Base-by-base conservation (phyloP, 139 green algal genomes). In the Micromonas pusilla region DNA sequence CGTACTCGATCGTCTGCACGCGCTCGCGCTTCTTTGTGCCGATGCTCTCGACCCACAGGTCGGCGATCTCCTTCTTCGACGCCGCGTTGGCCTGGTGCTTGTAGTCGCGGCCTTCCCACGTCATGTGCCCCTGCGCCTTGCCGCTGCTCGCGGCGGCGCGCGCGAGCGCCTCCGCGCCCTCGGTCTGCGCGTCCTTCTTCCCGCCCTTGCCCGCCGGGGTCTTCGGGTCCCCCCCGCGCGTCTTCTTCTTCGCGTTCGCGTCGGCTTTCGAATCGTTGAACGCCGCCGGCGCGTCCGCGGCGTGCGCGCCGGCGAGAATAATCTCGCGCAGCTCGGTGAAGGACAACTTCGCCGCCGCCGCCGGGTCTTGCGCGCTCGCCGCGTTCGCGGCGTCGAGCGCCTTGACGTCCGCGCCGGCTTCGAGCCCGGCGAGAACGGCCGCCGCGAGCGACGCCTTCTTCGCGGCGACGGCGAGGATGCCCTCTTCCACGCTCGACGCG, bases 31-130 rank as follows among this genome's bases (percentile, higher is more conserved):
- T 9, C 28, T 9, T 70, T 6, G 9, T 20, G 9, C 63, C 28
- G 30, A 39, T 6, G 13, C 19, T 6, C 63, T 70, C 63, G 6
- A 70, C 63, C 63, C 63, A 39, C 13, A 70, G 63, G 9, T 36
- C 30, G 28, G 63, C 63, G 30, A 70, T 70, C 13, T 70, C 63
- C 63, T 70, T 70, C 63, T 70, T 36, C 13, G 9, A 20, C 9
- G 9, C 16, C 45, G 9, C 16, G 45, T 9, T 16, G 45, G 45
- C 45, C 9, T 16, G 9, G 45, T 9, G 16, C 45, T 9, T 57
- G 45, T 57, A 57, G 45, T 57, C 45, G 9, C 9, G 9, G 45
- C 45, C 45, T 16, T 57, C 45, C 45, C 45, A 57, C 45, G 9
- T 9, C 9, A 23, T 23, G 45, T 57, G 45, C 45, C 45, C 45